A percentile compares a stretch with the other conserved stretches of the same genome.
These are phyloP conservation scores for Nitzschia palea DNA, from an alignment of 108 stramenopile species.

Conservation along the genomic window DNA sequence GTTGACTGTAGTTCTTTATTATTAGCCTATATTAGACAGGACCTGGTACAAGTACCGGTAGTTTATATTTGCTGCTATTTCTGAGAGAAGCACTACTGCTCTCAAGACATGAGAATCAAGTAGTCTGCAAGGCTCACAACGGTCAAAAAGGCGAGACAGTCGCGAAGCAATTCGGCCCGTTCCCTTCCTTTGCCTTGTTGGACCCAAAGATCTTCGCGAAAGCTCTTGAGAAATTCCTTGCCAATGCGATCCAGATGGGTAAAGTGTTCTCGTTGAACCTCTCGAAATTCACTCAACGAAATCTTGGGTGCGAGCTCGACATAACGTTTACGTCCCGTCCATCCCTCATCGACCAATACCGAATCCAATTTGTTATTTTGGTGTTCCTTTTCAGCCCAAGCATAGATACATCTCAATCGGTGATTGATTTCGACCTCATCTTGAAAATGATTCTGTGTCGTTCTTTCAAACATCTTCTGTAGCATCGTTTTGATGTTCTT, in stretches of 20 bases:
- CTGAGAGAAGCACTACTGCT: no score
- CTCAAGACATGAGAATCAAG: conserved; percentile 33
- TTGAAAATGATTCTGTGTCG: conserved; percentile 66
- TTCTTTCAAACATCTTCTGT: conserved; percentile 48
- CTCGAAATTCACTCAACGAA: conserved; percentile 73
- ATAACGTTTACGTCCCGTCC: conserved; percentile 79
- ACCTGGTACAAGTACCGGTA: no score
- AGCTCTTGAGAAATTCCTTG: conserved; percentile 69
- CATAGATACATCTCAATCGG: conserved; percentile 85
- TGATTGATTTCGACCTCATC: conserved; percentile 86
- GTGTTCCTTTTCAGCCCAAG: conserved; percentile 88
- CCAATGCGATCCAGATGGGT: conserved; percentile 78
- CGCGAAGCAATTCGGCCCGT: conserved; percentile 58
- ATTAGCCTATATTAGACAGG: no score
- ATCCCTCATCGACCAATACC: conserved; percentile 70
- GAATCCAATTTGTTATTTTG: conserved; percentile 79
- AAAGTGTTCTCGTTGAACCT: conserved; percentile 77
- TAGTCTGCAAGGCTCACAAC: conserved; percentile 71
- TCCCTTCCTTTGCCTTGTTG: conserved; percentile 78
- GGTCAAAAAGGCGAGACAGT: conserved; percentile 69
- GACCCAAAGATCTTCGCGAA: conserved; percentile 83
- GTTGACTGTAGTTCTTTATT: no score
- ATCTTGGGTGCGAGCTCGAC: conserved; percentile 88
- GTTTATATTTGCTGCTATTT: no score
- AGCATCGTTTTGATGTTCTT: conserved; percentile 51